Percentiles rank a stretch among this genome's conserved stretches.
phyloP scores from a whole-genome alignment of 2,329 filamentous ascomycete genomes.

The Nothophoma quercina region DNA sequence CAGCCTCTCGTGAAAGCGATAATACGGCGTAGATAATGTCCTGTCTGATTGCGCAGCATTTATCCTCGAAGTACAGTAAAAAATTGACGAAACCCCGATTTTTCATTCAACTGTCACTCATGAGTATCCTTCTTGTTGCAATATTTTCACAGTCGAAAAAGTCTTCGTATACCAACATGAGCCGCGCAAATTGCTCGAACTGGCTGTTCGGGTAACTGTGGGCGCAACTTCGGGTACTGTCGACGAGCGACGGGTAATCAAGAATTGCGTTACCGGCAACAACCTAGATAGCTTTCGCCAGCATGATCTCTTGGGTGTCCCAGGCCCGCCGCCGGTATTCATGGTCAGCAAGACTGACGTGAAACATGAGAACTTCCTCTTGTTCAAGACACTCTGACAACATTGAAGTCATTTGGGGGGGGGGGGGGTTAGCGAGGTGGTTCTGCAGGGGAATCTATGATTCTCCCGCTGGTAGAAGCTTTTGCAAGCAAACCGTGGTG shows the following conservation, averaged over 20 bases:
- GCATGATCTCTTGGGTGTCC: slow-evolving; percentile 1
- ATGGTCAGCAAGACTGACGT: not conserved
- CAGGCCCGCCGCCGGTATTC: not conserved
- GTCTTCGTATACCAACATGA: not conserved
- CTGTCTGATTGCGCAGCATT: not conserved
- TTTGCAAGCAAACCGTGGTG: not conserved
- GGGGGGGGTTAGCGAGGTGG: not conserved
- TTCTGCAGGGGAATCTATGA: not conserved
- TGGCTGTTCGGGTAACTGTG: not conserved
- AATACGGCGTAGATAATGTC: not conserved
- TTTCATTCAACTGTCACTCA: not conserved
- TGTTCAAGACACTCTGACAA: not conserved
- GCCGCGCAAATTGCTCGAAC: not conserved
- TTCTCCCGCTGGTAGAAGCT: not conserved
- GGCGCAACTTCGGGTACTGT: not conserved
- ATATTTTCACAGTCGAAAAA: not conserved
- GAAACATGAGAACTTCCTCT: not conserved
- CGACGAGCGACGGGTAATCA: not conserved
- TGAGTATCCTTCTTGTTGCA: not conserved
- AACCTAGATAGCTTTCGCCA: not conserved
- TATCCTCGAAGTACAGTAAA: not conserved
- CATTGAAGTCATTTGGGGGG: not conserved
- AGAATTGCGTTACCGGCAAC: not conserved
- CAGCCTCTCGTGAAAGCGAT: not conserved
- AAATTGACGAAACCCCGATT: not conserved